Evolutionary conservation across 78 protist species (phyloP), one percentile per base, ranked within the genome.

Genomic region (Dictyostelium capitatum): DNA sequence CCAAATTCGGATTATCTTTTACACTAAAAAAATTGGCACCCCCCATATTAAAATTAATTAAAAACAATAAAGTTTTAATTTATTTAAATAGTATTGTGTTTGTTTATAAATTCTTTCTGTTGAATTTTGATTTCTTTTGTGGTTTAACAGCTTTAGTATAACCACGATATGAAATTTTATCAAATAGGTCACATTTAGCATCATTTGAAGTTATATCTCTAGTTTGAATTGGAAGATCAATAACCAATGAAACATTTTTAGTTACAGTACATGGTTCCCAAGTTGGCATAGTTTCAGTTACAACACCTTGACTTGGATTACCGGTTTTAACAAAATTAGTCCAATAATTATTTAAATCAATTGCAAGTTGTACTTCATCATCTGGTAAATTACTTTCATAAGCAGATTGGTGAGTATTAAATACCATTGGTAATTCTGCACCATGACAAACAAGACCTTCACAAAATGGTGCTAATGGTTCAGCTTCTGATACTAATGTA

Each of bases 391-490:
- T 1, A 46, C 8, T 23, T 14, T 9, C 56, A 4, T 19, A 9
- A 7, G 37, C 79, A 73, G 14, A 3, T 19, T 46, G 19, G 46
- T 70, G 46, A 4, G 32, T 19, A 56, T 83, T 69, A 17, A 73
- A 95, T 4, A 95, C 53, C 53, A 50, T 70, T 43, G 82, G 80
- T 15, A 95, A 25, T 46, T 95, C 97, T 14, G 46, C 0, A 30
- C 89, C 95, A 51, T 95, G 97, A 57, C 95, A 91, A 4, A 75
- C 83, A 6, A 69, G 51, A 56, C 79, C 83, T 20, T 81, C 91
- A 47, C 95, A 91, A 12, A 51, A 8, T n/a, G 81, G 82, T 25
- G 74, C 95, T 43, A 85, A 79, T 62, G 59, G 17, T 62, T 90
- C 23, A 67, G 47, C 95, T 3, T 32, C 51, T 19, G 81, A 62